Conservation (phyloP, 2,329 filamentous ascomycete species). For the Phialemonium atrogriseum region DNA sequence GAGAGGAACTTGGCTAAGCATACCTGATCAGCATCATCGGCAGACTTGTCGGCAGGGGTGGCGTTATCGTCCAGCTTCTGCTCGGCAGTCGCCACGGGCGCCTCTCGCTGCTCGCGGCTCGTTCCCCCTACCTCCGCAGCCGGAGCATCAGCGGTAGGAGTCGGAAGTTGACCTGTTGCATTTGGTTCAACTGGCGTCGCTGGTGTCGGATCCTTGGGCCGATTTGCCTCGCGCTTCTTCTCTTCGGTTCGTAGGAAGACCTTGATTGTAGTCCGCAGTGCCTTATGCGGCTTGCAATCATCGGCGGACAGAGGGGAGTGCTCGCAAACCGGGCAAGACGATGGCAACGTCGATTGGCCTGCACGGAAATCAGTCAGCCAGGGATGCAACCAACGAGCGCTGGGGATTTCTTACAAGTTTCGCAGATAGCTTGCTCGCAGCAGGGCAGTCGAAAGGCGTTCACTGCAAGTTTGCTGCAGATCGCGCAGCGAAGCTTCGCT, state of each 20-base stretch:
- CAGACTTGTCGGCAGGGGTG: constrained; percentile 3
- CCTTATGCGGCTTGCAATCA: constrained; percentile 83
- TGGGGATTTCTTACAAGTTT: constrained; percentile 53
- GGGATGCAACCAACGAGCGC: background rate
- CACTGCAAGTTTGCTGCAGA: constrained; percentile 82
- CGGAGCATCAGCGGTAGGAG: background rate
- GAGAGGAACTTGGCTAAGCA: background rate
- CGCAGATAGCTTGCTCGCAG: constrained; percentile 92
- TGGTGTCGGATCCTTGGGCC: constrained; percentile 38
- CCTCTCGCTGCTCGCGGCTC: background rate
- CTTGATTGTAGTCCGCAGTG: constrained; percentile 83
- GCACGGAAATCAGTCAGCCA: constrained; percentile 10
- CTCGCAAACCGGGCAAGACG: constrained; percentile 85
- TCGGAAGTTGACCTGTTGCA: constrained; percentile 10
- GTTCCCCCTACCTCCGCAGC: background rate
- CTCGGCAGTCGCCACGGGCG: background rate
- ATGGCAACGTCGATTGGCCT: constrained; percentile 69
- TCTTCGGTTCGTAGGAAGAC: constrained; percentile 86
- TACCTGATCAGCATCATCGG: constrained; percentile 4
- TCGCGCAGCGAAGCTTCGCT: constrained; percentile 91
- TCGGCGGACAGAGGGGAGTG: constrained; percentile 81
- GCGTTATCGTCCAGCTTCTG: constrained; percentile 5
- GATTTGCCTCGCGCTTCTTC: constrained; percentile 70
- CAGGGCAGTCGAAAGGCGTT: constrained; percentile 89
- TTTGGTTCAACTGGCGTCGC: constrained; percentile 32